Base-by-base conservation (phyloP, 805 yeast species). In the Suhomyces canberraensis region DNA sequence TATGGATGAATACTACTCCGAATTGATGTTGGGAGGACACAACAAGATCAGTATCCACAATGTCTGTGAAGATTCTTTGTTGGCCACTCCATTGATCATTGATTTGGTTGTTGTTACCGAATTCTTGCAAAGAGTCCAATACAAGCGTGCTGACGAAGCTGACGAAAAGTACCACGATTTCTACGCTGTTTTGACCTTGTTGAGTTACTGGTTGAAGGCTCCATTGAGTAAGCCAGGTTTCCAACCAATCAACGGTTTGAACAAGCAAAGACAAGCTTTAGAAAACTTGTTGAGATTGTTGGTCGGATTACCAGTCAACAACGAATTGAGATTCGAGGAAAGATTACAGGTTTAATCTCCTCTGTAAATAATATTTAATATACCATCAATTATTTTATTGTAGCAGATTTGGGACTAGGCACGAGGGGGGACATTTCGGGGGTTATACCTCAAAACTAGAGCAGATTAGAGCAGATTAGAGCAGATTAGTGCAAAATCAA, bases 1-100 rank as follows among this genome's bases (percentile, higher is more conserved):
- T 36, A 91, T 90, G 97, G 98, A 90, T 64, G 97, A 91, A 69
- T 90, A 90, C 70, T 88, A 91, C 71, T 84, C 95, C 39, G 97
- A 90, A 66, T 79, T 90, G 58, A 91, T 90, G 97, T 76, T 90
- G 52, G 98, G 98, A 44, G 98, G 98, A 30, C 96, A 90, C 69
- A 91, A 90, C 71, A 84, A 93, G 59, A 84, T 90, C 49, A 81
- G 95, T 32, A 84, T 91, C 57, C 95, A 90, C 69, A 90, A 91
- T 60, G 95, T 91, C 28, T 90, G 98, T 66, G 98, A 90, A 67
- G 98, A 90, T 63, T 89, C 96, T 3, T 72, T 90, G 53, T 75
- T 90, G 60, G 98, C 98, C 14, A 85, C 96, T 17, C 97, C 98
- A 33, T 75, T 90, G 61, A 91, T 90, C 61, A 84, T 90, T 51